Percentiles rank a stretch among this genome's conserved stretches.
Evolutionary conservation across 305 asterid genomes (phyloP).

Genomic region (Fraxinus paxiana): DNA sequence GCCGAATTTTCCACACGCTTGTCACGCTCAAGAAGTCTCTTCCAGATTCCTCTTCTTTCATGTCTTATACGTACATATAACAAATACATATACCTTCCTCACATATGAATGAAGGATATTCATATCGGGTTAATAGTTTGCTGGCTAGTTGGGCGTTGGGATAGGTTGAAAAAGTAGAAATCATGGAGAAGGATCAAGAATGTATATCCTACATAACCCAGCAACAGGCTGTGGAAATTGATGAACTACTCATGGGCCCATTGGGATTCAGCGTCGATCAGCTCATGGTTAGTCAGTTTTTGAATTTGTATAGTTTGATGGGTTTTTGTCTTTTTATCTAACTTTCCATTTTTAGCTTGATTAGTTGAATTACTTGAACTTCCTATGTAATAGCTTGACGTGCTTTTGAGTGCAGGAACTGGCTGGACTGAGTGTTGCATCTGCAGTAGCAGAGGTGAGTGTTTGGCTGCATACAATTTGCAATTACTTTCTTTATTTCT

Average conservation of each 20-base stretch:
- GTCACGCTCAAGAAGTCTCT: background rate
- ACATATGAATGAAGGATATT: background rate
- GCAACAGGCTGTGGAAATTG: constrained; percentile 54
- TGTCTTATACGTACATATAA: background rate
- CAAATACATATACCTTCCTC: background rate
- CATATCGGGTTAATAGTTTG: background rate
- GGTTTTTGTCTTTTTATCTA: background rate
- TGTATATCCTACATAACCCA: constrained; percentile 42
- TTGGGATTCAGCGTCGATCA: constrained; percentile 40
- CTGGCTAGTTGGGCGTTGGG: background rate
- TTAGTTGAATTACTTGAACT: background rate
- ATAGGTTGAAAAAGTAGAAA: background rate
- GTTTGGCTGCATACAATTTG: background rate
- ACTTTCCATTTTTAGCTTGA: background rate
- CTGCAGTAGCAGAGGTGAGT: constrained; percentile 1
- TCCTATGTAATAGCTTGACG: background rate
- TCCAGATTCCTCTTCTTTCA: background rate
- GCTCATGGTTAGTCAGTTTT: constrained; percentile 45
- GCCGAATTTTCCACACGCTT: background rate
- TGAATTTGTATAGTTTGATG: background rate
- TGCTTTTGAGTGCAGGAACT: constrained; percentile 46
- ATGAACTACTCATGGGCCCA: constrained; percentile 47
- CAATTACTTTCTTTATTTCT: background rate
- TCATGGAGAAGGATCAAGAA: constrained; percentile 34
- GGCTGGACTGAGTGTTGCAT: constrained; percentile 69